A percentile compares a stretch with the other conserved stretches of the same genome.
Evolutionary conservation across 2,329 filamentous ascomycete species (phyloP).

Genomic region (Fragosphaeria purpurea): DNA sequence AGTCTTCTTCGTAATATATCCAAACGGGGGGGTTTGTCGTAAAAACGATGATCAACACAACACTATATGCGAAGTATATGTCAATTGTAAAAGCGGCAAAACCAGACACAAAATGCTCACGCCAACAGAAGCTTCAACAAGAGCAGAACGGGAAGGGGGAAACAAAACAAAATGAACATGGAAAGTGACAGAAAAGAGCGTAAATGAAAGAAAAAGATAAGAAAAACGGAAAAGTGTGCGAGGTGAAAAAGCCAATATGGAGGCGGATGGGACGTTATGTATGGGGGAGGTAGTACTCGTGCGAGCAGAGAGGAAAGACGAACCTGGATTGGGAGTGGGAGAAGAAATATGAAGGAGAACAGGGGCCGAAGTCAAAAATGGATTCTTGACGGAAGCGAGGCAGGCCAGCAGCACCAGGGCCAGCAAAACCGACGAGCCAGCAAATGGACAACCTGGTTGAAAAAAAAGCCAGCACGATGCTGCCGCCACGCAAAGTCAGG

Average conservation of each 20-base stretch:
- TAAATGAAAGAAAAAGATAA: conserved; percentile 2
- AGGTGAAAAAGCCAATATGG: neutral
- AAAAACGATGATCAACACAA: neutral
- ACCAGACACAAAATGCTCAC: neutral
- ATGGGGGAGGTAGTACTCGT: neutral
- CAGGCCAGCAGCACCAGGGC: too few relatives aligned
- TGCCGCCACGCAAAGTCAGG: too few relatives aligned
- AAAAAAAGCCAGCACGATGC: too few relatives aligned
- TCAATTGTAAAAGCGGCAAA: neutral
- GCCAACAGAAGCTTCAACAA: too few relatives aligned
- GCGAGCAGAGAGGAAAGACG: neutral
- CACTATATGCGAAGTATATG: neutral
- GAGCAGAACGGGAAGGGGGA: neutral
- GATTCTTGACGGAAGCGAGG: too few relatives aligned
- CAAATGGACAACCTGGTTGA: too few relatives aligned
- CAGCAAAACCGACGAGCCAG: too few relatives aligned
- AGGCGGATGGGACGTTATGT: conserved; percentile 4
- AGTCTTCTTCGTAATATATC: conserved; percentile 1
- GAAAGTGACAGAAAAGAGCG: conserved; percentile 1
- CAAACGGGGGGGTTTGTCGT: neutral
- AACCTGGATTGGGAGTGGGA: neutral
- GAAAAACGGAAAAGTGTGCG: conserved; percentile 1
- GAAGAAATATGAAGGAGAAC: neutral
- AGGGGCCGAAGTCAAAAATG: neutral
- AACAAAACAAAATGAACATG: neutral